Percentiles rank a stretch among this genome's conserved stretches.
Conservation (phyloP, 495 filamentous ascomycete species). For the Penicillium herquei region DNA sequence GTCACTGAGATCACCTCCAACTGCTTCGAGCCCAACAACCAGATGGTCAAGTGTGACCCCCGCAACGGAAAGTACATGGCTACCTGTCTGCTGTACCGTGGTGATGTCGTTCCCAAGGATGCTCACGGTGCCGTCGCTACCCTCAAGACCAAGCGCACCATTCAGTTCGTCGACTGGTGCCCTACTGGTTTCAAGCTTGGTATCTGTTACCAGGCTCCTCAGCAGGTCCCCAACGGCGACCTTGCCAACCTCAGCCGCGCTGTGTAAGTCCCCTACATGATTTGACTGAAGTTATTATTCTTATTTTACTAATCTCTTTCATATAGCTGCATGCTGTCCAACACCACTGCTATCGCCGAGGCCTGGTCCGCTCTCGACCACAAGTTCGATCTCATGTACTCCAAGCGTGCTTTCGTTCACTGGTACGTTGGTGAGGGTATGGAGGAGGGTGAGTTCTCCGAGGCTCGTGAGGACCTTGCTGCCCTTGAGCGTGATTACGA, state of each 20-base stretch:
- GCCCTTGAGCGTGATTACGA: conserved; percentile 99
- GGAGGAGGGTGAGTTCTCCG: conserved; percentile 99
- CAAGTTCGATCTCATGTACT: conserved; percentile 99
- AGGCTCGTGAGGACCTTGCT: conserved; percentile 96
- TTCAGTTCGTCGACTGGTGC: conserved; percentile 99
- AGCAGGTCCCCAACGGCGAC: conserved; percentile 94
- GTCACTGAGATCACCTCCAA: conserved; percentile 64
- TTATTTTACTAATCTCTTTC: conserved; percentile 17
- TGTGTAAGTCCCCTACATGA: conserved; percentile 63
- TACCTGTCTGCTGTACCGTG: conserved; percentile 95
- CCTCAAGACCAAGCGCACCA: conserved; percentile 97
- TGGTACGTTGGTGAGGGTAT: conserved; percentile 99
- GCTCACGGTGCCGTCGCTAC: conserved; percentile 86
- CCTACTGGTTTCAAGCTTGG: conserved; percentile 99
- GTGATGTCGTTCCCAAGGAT: conserved; percentile 96
- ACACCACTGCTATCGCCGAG: conserved; percentile 98
- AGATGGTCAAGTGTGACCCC: conserved; percentile 99
- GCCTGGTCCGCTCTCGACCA: conserved; percentile 95
- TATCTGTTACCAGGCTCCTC: conserved; percentile 98
- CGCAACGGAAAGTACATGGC: conserved; percentile 99
- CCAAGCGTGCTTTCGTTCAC: conserved; percentile 99
- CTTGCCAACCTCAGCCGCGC: conserved; percentile 96
- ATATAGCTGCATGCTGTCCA: conserved; percentile 93
- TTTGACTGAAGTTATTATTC: not conserved
- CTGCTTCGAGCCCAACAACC: conserved; percentile 78